Evolutionary conservation across 495 filamentous ascomycete species (phyloP).

Genomic region (Podospora australis): DNA sequence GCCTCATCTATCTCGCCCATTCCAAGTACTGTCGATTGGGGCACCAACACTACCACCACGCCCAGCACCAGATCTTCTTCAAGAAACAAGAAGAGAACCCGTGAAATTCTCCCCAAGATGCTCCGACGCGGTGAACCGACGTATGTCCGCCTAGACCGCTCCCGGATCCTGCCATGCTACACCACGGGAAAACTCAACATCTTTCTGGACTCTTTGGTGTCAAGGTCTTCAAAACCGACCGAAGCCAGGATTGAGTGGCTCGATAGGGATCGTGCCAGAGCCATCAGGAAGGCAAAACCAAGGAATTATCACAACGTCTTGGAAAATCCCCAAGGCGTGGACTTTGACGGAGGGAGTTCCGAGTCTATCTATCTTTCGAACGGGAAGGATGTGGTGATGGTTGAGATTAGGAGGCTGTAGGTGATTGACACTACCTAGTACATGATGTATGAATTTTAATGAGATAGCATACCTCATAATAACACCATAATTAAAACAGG

Average conservation of each 20-base stretch:
- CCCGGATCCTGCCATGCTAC: background rate
- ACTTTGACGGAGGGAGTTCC: background rate
- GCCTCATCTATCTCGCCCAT: no score
- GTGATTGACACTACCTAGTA: no score
- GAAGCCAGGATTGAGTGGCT: background rate
- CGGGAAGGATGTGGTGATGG: constrained; percentile 8
- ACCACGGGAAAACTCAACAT: background rate
- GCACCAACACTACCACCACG: no score
- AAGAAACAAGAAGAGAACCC: no score
- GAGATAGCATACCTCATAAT: no score
- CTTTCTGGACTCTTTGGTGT: background rate
- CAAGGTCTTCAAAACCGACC: no score
- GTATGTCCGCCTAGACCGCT: background rate
- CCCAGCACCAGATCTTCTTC: no score
- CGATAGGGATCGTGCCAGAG: background rate
- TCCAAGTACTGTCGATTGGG: no score
- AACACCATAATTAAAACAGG: no score
- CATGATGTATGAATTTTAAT: no score
- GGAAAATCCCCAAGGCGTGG: background rate
- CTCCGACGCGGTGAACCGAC: background rate
- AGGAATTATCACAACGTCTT: background rate
- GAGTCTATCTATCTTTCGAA: constrained; percentile 2
- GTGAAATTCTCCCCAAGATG: no score
- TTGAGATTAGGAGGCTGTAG: constrained; percentile 11
- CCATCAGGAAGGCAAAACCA: background rate